Percentiles rank a stretch among this genome's conserved stretches.
Evolutionary conservation across 495 filamentous ascomycete genomes (phyloP).

Genomic region (Recurvomyces mirabilis): DNA sequence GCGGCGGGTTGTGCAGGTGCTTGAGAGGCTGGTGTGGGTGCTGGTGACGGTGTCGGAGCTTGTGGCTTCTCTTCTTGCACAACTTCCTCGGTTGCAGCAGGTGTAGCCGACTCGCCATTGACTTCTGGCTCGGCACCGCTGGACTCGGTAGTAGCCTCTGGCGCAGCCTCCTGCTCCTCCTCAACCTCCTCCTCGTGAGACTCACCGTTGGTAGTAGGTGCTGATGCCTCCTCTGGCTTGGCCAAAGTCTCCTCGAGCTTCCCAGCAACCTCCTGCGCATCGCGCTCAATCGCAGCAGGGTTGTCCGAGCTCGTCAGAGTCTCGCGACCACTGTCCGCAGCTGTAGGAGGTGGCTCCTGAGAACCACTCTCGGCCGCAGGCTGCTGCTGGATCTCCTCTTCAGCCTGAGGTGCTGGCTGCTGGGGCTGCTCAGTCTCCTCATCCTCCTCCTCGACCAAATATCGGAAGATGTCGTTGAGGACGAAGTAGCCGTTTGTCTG

Average conservation of each 20-base stretch:
- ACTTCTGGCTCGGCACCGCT: constrained; percentile 10
- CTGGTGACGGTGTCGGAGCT: constrained; percentile 43
- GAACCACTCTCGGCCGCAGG: constrained; percentile 29
- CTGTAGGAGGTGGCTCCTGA: constrained; percentile 28
- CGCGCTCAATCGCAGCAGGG: constrained; percentile 29
- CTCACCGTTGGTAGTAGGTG: background rate
- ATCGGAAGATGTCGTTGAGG: constrained; percentile 93
- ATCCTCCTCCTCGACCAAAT: constrained; percentile 71
- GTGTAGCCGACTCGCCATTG: constrained; percentile 17
- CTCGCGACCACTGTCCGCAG: constrained; percentile 21
- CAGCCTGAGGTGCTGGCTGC: constrained; percentile 33
- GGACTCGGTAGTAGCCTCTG: constrained; percentile 19
- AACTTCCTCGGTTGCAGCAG: constrained; percentile 22
- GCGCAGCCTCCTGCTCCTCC: constrained; percentile 5
- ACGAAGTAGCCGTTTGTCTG: constrained; percentile 98
- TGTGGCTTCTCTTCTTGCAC: constrained; percentile 42
- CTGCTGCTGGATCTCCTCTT: constrained; percentile 33
- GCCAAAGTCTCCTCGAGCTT: constrained; percentile 41
- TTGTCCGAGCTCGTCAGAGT: constrained; percentile 29
- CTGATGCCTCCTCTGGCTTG: constrained; percentile 29
- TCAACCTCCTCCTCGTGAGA: constrained; percentile 30
- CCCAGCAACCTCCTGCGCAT: constrained; percentile 43
- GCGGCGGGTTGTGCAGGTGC: constrained; percentile 27
- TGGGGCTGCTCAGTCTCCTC: constrained; percentile 45
- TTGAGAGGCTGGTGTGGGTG: constrained; percentile 32